Base-by-base conservation (phyloP, 1,284 basidiomycete species). In the Erythrobasidium hasegawianum region DNA sequence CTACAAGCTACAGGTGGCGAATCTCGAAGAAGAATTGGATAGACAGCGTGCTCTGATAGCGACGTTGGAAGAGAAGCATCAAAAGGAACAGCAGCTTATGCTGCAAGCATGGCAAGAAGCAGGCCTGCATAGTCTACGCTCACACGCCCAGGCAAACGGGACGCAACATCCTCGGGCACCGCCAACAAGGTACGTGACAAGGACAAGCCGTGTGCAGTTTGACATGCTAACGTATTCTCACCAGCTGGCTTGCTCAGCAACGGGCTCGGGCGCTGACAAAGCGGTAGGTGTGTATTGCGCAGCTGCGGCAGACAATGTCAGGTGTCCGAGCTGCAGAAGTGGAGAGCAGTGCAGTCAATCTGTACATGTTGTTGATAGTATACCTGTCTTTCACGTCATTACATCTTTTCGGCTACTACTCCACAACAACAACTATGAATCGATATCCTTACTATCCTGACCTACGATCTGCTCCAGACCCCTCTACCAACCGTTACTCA, bases 51-150 rank as follows among this genome's bases (percentile, higher is more conserved):
- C 68, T 7, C 79, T 83, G 70, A 73, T 76, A 49, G 52, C 54
- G 33, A 86, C 88, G 41, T 78, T 82, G 50, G 83, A 82, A 54
- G 81, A 80, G 67, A 83, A 84, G 24, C 89, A 90, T 75, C 81
- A 83, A 64, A 81, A 82, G 57, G 90, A 94, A 76, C 88, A 90
- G 71, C 84, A 86, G 71, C 81, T 90, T 60, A 87, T 94, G 85
- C 79, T 90, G 24, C 82, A 86, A 57, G 84, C 85, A 10, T 81
- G 90, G 70, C 89, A 91, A 75, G 81, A 80, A 47, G 77, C 84
- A 45, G 87, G 88, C 2, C 85, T 88, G 11, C 52, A 64, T 4
- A 39, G 43, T 13, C 45, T 65, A n/a, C 43, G 56, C 0, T 47
- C 55, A 81, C 80, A 82, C 49, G 82, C 80, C 14, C 80, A 84